phyloP scores from a whole-genome alignment of 345 rosid species.

The Salix koriyanagi region DNA sequence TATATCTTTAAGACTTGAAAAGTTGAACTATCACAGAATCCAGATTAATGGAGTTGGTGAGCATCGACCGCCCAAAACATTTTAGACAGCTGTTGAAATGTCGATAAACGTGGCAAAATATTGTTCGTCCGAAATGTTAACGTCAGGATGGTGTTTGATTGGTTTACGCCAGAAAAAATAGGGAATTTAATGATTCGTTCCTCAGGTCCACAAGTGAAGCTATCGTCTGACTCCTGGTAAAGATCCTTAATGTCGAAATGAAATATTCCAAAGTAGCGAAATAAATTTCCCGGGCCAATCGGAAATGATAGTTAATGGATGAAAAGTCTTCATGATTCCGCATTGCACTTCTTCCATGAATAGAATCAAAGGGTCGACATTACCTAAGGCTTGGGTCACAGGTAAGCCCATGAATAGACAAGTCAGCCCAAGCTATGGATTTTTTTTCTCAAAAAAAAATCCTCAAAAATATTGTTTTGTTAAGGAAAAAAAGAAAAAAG shows the following conservation, averaged over 20 bases:
- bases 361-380: neutral
- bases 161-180: neutral
- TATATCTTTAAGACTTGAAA: too few species aligned
- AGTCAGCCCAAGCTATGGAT: too few species aligned
- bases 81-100: neutral
- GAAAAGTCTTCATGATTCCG: neutral
- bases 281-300: neutral
- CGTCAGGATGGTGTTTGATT: neutral
- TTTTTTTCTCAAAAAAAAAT: too few species aligned
- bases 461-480: too few species aligned
- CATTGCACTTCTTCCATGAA: neutral
- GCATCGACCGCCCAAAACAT: neutral
- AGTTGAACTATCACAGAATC: neutral
- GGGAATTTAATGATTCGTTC: neutral
- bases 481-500: too few species aligned
- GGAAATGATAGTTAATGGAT: neutral
- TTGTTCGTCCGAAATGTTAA: neutral
- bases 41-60: neutral
- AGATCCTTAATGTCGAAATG: neutral
- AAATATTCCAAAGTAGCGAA: neutral
- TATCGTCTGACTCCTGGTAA: neutral
- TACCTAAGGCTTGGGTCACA: too few species aligned
- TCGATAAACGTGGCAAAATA: neutral
- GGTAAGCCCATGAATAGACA: too few species aligned
- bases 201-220: neutral